Evolutionary conservation across 1,139 yeast species (phyloP), one percentile per base, ranked within the genome.

Genomic region (Yamadazyma mexicana): DNA sequence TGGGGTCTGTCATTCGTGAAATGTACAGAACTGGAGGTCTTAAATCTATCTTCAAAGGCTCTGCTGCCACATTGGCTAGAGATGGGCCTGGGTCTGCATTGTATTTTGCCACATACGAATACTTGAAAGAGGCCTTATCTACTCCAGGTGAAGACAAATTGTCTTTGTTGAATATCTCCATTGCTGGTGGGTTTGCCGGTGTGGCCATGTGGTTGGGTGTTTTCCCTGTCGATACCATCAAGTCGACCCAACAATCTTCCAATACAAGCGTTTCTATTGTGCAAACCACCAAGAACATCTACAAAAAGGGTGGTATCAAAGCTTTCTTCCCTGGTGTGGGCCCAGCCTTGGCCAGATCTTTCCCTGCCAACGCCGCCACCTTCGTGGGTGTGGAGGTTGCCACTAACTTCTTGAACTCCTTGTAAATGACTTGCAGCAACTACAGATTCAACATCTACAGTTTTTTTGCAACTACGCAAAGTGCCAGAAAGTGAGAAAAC

Each of bases 31-130:
- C 85, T 36, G 98, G 97, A 28, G 98, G 98, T 33, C 52, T 91
- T 33, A 67, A 76, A 48, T 89, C 98, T 1, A 76, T 92, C 34
- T 91, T 87, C 68, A 87, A 87, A 61, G 98, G 98, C 15, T 85
- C 96, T 0, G 76, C 75, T 17, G 97, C 97, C 5, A 92, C 98
- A 1, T 69, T 92, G 49, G 95, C 96, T 12, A 82, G 98, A 64
- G 98, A 92, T 58, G 98, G 98, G 9, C 98, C 98, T 1, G 98
- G 98, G 3, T 85, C 95, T n/a, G 98, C 98, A 0, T 73, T 89
- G 25, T 92, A 92, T 67, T 92, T 92, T 62, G 98, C 97, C 3
- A 87, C 96, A 2, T 92, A 92, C 62, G 98, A 92, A 62, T 74
- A 78, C 52, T 67, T 87, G 48, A 92, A 92, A 66, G 73, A 76